Base-by-base conservation (phyloP, 768 basidiomycete species). In the Ephemerocybe angulata region DNA sequence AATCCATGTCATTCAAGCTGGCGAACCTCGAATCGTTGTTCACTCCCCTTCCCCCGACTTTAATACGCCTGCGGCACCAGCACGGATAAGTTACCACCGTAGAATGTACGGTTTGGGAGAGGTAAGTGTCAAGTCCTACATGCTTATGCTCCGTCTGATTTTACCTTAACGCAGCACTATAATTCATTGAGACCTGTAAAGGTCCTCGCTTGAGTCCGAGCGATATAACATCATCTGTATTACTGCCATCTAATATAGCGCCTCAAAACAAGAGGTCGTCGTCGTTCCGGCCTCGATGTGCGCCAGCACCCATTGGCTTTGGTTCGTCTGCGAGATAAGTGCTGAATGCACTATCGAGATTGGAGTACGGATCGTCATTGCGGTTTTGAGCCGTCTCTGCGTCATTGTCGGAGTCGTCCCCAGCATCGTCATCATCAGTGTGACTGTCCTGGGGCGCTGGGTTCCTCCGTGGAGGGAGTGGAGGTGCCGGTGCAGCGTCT, bases 71-170 rank as follows among this genome's bases (percentile, higher is more conserved):
- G 64, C 73, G 48, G 72, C 74, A 59, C 70, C 79, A 1, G 81
- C 86, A 5, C 76, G 86, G 44, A 88, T 94, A 63, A 97, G 94
- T 64, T 99, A 96, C 68, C 96, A 98, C 65, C 80, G 91, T 53
- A 81, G 85, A 60, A 88, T 96, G 85, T 98, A 96, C 72, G 96
- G 95, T 2, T 79, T 98, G 5, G 96, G 96, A 61, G 96, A 98
- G 84, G 94, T 93, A 51, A 60, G 88, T 72, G 33, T 44, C 25
- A 6, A 24, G 44, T 12, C 17, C 48, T 15, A 8, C 29, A 25
- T 41, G 28, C 35, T 33, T 44, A 43, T 19, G 56, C 33, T 28
- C 10, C 24, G 46, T 30, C 52, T 49, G 21, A 28, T 41, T 24
- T 2, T 29, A 15, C 46, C n/a, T 24, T 38, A n/a, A n/a, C 61